Evolutionary conservation across 2,329 filamentous ascomycete genomes (phyloP).

Genomic region (Chaetothyriales sp.): DNA sequence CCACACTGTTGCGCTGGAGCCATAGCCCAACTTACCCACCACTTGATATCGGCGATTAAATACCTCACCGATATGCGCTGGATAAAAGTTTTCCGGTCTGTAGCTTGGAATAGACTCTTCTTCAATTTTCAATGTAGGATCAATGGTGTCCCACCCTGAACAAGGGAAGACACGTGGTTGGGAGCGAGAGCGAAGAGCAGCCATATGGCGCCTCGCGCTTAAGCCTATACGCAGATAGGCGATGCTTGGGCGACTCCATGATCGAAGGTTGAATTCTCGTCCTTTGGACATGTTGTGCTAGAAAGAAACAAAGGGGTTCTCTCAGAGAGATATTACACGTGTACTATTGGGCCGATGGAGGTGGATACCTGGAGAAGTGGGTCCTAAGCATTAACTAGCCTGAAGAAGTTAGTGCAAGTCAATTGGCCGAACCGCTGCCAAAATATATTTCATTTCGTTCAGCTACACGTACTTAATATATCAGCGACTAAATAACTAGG

Average conservation of each 20-base stretch:
- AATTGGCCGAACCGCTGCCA: no score
- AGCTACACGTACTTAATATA: no score
- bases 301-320: neutral
- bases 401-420: no score
- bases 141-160: neutral
- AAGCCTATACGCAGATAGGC: neutral
- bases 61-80: constrained; percentile 27
- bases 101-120: constrained; percentile 11
- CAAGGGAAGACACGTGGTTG: neutral
- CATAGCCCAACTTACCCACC: constrained; percentile 32
- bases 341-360: no score
- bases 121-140: constrained; percentile 4
- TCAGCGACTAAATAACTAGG: no score
- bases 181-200: neutral
- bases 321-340: no score
- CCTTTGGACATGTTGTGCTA: neutral
- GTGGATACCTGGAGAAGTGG: no score
- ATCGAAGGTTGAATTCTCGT: neutral
- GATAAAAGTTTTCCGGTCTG: constrained; percentile 20
- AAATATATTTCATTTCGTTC: no score
- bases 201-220: neutral
- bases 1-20: constrained; percentile 34
- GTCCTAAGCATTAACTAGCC: no score
- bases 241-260: neutral
- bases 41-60: constrained; percentile 31